Evolutionary conservation across 129 eudicot genomes (phyloP), one percentile per base, ranked within the genome.

Genomic region (Pseudognaphalium luteoalbum): DNA sequence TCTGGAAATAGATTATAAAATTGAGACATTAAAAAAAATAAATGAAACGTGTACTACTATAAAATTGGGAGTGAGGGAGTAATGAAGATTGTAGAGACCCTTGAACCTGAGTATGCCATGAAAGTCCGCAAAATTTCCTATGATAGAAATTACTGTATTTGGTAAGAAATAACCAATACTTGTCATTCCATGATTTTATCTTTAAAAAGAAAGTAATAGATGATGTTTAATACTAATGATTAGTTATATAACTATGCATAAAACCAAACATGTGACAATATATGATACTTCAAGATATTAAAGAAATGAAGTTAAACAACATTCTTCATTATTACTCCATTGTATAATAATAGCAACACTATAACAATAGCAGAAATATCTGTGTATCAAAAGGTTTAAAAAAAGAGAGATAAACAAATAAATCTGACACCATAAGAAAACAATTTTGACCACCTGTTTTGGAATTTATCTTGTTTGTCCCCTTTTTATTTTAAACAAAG

Each of bases 361-460:
- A 21, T 57, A 56, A 61, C 9, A 28, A 69, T 41, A 9, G 51
- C 21, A 80, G 21, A 19, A 61, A 3, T 21, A 29, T 10, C 20
- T 7, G 15, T 47, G 15, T 12, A 10, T 41, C 59, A 80, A 51
- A 57, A 57, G 16, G 58, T 59, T 0, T 32, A 74, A 79, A 74
- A 32, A 67, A 39, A 30, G 34, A 63, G 42, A 68, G 56, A 80
- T 22, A 59, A 14, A 67, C 39, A 74, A 59, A 80, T 73, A 32
- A 66, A 28, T 59, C 84, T 80, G 76, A 80, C 80, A 80, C 65
- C 80, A 80, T 41, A 56, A 74, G 16, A 42, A 74, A 74, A 75
- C 84, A 80, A 80, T 9, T 74, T 80, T 80, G 84, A 80, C 84
- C 70, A 80, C 63, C 28, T 66, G 64, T 56, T 80, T 73, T 74